Conservation (phyloP, 2,329 filamentous ascomycete species). For the Nannizziopsis arthrosporioides region DNA sequence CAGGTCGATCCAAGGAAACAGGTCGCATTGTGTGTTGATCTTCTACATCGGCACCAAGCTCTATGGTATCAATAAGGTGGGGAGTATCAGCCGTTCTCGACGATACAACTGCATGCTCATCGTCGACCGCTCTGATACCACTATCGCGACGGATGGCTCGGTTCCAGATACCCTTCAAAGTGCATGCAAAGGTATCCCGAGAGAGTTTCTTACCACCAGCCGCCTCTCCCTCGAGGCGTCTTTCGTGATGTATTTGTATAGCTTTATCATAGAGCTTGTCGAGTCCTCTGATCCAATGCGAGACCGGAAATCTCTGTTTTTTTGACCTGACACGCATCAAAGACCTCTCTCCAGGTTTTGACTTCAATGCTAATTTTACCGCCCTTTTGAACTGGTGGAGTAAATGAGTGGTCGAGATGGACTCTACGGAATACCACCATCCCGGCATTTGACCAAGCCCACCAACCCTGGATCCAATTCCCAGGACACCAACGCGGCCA, state of each 20-base stretch:
- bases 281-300: conserved; percentile 54
- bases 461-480: conserved; percentile 54
- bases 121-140: too few relatives aligned
- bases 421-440: conserved; percentile 60
- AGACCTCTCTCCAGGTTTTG: conserved; percentile 44
- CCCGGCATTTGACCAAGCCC: conserved; percentile 60
- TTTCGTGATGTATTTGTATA: conserved; percentile 46
- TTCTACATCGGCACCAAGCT: background rate
- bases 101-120: too few relatives aligned
- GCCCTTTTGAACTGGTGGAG: conserved; percentile 54
- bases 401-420: conserved; percentile 50
- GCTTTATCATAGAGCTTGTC: conserved; percentile 50
- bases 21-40: conserved; percentile 30
- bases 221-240: conserved; percentile 10
- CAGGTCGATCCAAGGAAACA: conserved; percentile 43
- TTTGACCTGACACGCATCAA: conserved; percentile 55
- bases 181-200: too few relatives aligned
- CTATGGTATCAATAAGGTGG: background rate
- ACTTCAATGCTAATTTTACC: conserved; percentile 50
- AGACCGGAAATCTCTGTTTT: conserved; percentile 55
- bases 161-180: too few relatives aligned
- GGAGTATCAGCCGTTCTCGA: background rate
- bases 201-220: too few relatives aligned
- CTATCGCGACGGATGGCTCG: too few relatives aligned
- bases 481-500: conserved; percentile 55